Evolutionary conservation across 2,329 filamentous ascomycete species (phyloP), one percentile per base, ranked within the genome.

Genomic region (Dactylonectria macrodidyma): DNA sequence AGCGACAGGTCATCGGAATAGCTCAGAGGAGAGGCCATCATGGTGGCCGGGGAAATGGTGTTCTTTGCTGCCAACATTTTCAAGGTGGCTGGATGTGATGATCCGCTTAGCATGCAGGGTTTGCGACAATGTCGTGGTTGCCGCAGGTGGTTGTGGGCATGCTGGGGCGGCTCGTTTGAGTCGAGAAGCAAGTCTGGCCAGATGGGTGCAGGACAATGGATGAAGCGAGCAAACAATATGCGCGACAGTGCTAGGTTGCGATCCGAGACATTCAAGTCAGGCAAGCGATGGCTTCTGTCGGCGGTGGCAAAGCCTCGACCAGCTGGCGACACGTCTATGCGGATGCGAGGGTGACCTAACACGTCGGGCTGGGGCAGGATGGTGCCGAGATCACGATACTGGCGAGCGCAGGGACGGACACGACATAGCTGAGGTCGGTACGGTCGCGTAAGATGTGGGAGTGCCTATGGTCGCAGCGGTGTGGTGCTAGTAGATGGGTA

Each of bases 21-120:
- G 62, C 80, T 75, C 55, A 74, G 71, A 60, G 77, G 68, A 60
- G 76, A 68, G 62, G 75, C 77, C 71, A 78, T 74, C 79, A 82
- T 81, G 70, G 74, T 76, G 72, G 79, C 75, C 68, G 79, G 69
- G 62, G 73, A 65, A 64, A 74, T 71, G 59, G 73, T 62, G 54
- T 73, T 70, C 59, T 74, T 59, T 67, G 74, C 72, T 68, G 76
- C 73, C 60, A 79, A 72, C 77, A 79, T 77, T 72, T 70, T 74
- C 59, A 7, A 64, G 56, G 44, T 58, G 26, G 44, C 59, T 41
- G 59, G 48, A 34, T 41, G 38, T 44, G 26, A 50, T 41, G 24
- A 38, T 65, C 58, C 56, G 50, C 54, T 68, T 65, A 74, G 59
- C 65, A 73, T 60, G 67, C 65, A 66, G 67, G 62, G 65, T 70